Evolutionary conservation across 2,329 filamentous ascomycete genomes (phyloP).

Genomic region (Lasiodiplodia sp.): DNA sequence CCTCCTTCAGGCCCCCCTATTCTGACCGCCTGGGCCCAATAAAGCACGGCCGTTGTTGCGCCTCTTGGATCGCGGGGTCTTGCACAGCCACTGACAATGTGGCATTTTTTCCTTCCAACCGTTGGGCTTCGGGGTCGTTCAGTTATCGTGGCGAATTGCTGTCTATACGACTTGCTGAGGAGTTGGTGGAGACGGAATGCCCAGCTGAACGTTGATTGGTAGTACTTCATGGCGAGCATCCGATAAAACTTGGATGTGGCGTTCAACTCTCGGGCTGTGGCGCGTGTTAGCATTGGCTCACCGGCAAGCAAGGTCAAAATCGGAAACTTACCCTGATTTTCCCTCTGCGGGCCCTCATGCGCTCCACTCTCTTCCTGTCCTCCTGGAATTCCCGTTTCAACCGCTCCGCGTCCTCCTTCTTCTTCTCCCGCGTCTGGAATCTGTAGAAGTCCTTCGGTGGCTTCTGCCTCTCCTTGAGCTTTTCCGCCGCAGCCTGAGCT

Average conservation of each 20-base stretch:
- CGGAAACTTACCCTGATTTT: constrained; percentile 21
- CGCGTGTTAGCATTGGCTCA: constrained; percentile 11
- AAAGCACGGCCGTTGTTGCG: constrained; percentile 25
- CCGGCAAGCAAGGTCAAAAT: neutral
- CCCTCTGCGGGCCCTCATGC: constrained; percentile 70
- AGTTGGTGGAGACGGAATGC: neutral
- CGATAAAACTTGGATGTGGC: constrained; percentile 3
- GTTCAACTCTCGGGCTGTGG: constrained; percentile 28
- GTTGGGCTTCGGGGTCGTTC: neutral
- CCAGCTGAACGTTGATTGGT: constrained; percentile 3
- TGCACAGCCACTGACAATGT: constrained; percentile 23
- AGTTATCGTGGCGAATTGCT: neutral
- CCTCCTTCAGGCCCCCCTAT: constrained; percentile 12
- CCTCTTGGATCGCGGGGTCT: constrained; percentile 18
- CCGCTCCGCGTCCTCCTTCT: constrained; percentile 75
- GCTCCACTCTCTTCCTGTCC: constrained; percentile 74
- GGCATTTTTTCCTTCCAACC: constrained; percentile 12
- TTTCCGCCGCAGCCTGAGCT: constrained; percentile 66
- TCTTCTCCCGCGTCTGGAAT: constrained; percentile 81
- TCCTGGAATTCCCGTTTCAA: constrained; percentile 77
- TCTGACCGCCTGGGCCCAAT: constrained; percentile 21
- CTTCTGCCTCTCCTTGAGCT: constrained; percentile 65
- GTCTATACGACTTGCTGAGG: constrained; percentile 3
- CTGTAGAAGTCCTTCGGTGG: constrained; percentile 78
- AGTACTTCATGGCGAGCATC: neutral